Evolutionary conservation across 306 rosid genomes (phyloP).

Genomic region (Cucurbita ficifolia): DNA sequence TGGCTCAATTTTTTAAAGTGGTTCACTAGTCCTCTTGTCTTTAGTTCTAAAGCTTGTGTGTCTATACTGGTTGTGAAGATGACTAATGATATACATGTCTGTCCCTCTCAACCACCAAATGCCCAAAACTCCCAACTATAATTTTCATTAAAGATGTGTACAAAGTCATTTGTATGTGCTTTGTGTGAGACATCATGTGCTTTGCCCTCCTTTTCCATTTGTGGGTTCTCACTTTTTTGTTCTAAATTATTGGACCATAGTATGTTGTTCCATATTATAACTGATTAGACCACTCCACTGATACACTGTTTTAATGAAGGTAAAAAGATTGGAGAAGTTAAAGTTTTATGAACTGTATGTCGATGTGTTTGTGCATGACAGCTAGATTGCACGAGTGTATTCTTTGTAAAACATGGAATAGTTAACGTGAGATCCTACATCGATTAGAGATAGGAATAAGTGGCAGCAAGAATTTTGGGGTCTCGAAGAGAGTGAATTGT

Average conservation of each 20-base stretch:
- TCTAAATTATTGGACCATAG: neutral
- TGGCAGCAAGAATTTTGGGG: no score
- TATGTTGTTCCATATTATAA: neutral
- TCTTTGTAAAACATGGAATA: neutral
- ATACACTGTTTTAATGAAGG: neutral
- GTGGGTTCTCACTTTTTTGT: neutral
- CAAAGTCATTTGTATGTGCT: neutral
- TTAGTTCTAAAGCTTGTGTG: neutral
- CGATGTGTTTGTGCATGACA: neutral
- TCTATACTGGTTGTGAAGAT: neutral
- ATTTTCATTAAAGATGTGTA: neutral
- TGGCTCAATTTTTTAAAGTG: neutral
- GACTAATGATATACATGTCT: conserved; percentile 7
- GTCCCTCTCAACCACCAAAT: conserved; percentile 3
- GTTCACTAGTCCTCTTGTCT: neutral
- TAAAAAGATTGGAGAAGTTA: neutral
- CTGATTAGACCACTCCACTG: neutral
- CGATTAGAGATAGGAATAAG: no score
- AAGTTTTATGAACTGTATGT: neutral
- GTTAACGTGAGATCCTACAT: neutral
- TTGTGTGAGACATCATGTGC: neutral
- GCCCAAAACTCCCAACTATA: neutral
- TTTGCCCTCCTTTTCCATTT: neutral
- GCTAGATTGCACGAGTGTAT: neutral
- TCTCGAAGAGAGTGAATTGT: no score